Percentiles rank a stretch among this genome's conserved stretches.
Conservation (phyloP, 441 rosid species). For the Pelargonium cotyledonis region DNA sequence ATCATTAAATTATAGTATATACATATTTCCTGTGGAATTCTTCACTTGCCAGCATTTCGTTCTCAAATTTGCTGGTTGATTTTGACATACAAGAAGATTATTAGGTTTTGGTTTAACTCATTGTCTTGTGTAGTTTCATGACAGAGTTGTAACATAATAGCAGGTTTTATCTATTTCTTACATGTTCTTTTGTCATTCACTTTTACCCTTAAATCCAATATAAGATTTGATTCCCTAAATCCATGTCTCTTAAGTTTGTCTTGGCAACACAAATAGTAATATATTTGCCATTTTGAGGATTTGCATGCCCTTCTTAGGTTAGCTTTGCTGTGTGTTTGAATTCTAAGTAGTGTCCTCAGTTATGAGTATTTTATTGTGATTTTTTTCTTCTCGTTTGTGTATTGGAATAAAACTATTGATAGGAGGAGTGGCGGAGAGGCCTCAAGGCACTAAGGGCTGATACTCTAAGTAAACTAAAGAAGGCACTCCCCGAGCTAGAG, state of each 20-base stretch:
- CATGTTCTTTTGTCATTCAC: background rate
- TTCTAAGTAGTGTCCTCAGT: background rate
- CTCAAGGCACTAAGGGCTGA: slow-evolving; percentile 3
- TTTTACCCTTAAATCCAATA: background rate
- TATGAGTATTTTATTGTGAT: background rate
- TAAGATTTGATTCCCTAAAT: background rate
- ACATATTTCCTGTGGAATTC: background rate
- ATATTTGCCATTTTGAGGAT: background rate
- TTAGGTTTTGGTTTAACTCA: background rate
- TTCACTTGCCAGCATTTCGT: background rate
- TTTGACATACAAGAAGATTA: slow-evolving; percentile 8
- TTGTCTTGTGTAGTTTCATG: background rate
- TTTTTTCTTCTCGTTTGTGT: background rate
- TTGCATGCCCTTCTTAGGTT: background rate
- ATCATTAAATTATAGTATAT: background rate
- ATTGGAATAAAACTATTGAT: background rate
- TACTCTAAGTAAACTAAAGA: slow-evolving; percentile 7
- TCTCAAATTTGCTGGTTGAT: slow-evolving; percentile 2
- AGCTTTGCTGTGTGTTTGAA: background rate
- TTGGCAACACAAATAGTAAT: background rate
- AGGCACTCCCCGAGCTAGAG: slow-evolving; percentile 4
- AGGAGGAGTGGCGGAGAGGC: slow-evolving; percentile 10
- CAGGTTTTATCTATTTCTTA: background rate
- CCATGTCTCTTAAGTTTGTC: background rate
- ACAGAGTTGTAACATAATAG: background rate